These are phyloP conservation scores for Aspergillus glaucus DNA, from an alignment of 2,329 filamentous ascomycete species.

Conservation along the genomic window DNA sequence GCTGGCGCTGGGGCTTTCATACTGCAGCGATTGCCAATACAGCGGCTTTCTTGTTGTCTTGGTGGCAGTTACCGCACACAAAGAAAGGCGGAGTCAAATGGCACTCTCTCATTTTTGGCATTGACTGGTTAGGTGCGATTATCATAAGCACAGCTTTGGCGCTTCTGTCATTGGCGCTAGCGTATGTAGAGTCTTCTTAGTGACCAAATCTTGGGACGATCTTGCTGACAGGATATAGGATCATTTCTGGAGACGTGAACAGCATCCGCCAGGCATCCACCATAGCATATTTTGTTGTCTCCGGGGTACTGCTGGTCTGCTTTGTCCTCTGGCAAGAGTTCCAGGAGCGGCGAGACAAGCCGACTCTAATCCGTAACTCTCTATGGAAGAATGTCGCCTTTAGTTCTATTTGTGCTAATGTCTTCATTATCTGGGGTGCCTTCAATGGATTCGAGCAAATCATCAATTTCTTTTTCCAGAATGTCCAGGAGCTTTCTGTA, in stretches of 20 bases:
- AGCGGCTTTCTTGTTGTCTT: background rate
- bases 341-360: conserved; percentile 18
- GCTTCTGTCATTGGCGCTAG: conserved; percentile 43
- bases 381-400: conserved; percentile 29
- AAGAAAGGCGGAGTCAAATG: conserved; percentile 1
- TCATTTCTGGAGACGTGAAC: too few species aligned
- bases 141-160: conserved; percentile 41
- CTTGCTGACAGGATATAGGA: too few species aligned
- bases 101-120: conserved; percentile 25
- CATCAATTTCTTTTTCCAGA: conserved; percentile 37
- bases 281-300: conserved; percentile 22
- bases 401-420: conserved; percentile 23
- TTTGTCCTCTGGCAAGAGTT: conserved; percentile 21
- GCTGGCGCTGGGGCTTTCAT: conserved; percentile 46
- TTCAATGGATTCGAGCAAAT: conserved; percentile 22
- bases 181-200: conserved; percentile 4
- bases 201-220: too few species aligned
- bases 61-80: conserved; percentile 20
- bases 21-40: conserved; percentile 30
- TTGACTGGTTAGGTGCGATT: conserved; percentile 46
- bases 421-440: conserved; percentile 27
- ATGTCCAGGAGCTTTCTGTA: conserved; percentile 41
- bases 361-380: conserved; percentile 29
- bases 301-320: conserved; percentile 18
- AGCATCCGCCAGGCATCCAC: background rate